A percentile compares a stretch with the other conserved stretches of the same genome.
Conservation (phyloP, 441 rosid species). For the Euphorbia schlechtendalii region DNA sequence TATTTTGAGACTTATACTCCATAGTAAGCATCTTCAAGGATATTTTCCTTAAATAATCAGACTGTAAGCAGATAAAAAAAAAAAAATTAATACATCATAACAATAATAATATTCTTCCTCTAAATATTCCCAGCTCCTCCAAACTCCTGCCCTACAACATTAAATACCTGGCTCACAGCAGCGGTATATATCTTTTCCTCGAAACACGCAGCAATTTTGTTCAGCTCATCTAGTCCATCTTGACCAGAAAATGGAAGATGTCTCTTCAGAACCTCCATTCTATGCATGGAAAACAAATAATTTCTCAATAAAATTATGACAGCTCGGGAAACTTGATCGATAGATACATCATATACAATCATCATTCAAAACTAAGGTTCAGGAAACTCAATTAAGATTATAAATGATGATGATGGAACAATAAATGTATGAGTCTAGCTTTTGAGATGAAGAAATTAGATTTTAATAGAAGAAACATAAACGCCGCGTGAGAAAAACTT, state of each 20-base stretch:
- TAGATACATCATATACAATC: background rate
- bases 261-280: constrained; percentile 70
- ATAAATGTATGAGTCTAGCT: background rate
- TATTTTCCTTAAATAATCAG: constrained; percentile 72
- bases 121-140: background rate
- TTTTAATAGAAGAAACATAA: background rate
- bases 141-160: background rate
- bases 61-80: constrained; percentile 33
- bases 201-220: constrained; percentile 54
- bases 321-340: too few relatives aligned
- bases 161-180: constrained; percentile 72
- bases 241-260: constrained; percentile 59
- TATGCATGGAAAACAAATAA: constrained; percentile 22
- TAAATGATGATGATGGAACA: background rate
- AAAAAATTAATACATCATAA: too few relatives aligned
- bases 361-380: background rate
- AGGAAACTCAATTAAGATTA: background rate
- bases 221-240: constrained; percentile 56
- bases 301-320: constrained; percentile 4
- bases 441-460: background rate
- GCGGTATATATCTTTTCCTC: constrained; percentile 30
- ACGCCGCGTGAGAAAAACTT: background rate
- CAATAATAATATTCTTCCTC: background rate
- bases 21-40: constrained; percentile 78
- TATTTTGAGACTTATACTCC: constrained; percentile 56